A percentile compares a stretch with the other conserved stretches of the same genome.
Conservation (phyloP, 2,329 filamentous ascomycete species). For the Corinectria fuckeliana region DNA sequence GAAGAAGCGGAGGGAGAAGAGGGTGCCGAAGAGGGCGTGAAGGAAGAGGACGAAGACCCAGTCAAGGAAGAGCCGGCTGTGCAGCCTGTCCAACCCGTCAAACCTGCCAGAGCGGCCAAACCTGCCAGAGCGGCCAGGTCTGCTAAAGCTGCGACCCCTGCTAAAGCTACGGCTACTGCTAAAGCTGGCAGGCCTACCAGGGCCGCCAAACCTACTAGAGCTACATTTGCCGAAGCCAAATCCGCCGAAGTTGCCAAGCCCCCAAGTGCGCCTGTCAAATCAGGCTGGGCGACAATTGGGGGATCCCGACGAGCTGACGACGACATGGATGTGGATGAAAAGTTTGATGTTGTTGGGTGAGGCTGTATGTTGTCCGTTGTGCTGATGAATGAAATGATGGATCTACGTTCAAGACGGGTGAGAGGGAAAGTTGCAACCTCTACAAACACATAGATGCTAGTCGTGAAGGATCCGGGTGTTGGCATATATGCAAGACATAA, state of each 20-base stretch:
- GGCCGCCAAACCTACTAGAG: slow-evolving; percentile 10
- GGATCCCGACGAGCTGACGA: slow-evolving; percentile 31
- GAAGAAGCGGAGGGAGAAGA: slow-evolving; percentile 41
- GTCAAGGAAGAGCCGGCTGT: slow-evolving; percentile 25
- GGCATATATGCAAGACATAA: no score
- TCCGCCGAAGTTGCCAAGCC: not conserved
- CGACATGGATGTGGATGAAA: slow-evolving; percentile 43
- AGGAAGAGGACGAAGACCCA: slow-evolving; percentile 27
- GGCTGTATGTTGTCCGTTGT: no score
- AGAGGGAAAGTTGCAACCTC: no score
- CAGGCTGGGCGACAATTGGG: slow-evolving; percentile 42
- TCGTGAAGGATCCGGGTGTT: no score
- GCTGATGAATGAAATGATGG: slow-evolving; percentile 19
- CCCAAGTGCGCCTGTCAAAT: slow-evolving; percentile 18
- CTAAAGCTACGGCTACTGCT: slow-evolving; percentile 2
- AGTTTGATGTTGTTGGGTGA: slow-evolving; percentile 43
- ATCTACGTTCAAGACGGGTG: not conserved
- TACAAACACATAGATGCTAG: no score
- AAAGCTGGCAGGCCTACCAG: not conserved
- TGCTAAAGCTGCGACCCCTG: not conserved
- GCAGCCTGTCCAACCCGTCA: slow-evolving; percentile 13
- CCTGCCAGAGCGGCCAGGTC: not conserved
- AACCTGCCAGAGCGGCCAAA: slow-evolving; percentile 8
- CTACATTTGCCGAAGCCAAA: no score
- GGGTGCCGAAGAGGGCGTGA: slow-evolving; percentile 30